Base-by-base conservation (phyloP, 2,329 filamentous ascomycete species). In the Neurospora crassa region DNA sequence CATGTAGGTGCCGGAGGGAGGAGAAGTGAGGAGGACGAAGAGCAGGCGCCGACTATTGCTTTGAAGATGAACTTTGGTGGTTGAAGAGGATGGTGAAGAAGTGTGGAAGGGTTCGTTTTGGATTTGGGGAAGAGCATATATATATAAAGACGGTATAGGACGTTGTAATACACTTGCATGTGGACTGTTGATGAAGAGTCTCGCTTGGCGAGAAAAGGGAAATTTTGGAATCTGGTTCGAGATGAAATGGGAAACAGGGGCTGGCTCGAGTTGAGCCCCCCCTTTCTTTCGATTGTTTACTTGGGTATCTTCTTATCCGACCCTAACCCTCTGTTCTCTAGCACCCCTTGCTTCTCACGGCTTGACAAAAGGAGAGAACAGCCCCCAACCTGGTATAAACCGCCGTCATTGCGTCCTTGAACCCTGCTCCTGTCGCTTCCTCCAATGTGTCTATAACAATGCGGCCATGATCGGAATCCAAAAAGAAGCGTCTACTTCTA, bases 61-160 rank as follows among this genome's bases (percentile, higher is more conserved):
- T 81, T 99, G 78, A 96, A 96, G 86, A 96, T 98, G 92, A 87
- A 97, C 80, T 98, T 99, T 86, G 89, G 88, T 5, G 82, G 83
- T 20, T 80, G 70, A 78, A n/a, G 18, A 37, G n/a, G 16, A n/a
- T 53, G 42, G 11, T 20, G 69, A 34, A n/a, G 59, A 68, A 40
- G 40, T 11, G n/a, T 45, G 43, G 43, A 20, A 59, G 67, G 47
- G 59, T 40, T n/a, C 18, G 67, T 16, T 20, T 12, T 67, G 18
- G 37, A 16, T 68, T 68, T 14, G 29, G 53, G 53, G 14, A 5
- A 34, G 24, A 16, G 3, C 1, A 34, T 43, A 14, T 37, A 63
- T 63, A 43, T 10, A 37, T 10, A 37, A 20, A 59, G 34, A 37
- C 53, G 20, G 53, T 59, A 45, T 18, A 69, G 40, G n/a, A 40